Conservation (phyloP, 2,329 filamentous ascomycete species). For the Monascus ruber region DNA sequence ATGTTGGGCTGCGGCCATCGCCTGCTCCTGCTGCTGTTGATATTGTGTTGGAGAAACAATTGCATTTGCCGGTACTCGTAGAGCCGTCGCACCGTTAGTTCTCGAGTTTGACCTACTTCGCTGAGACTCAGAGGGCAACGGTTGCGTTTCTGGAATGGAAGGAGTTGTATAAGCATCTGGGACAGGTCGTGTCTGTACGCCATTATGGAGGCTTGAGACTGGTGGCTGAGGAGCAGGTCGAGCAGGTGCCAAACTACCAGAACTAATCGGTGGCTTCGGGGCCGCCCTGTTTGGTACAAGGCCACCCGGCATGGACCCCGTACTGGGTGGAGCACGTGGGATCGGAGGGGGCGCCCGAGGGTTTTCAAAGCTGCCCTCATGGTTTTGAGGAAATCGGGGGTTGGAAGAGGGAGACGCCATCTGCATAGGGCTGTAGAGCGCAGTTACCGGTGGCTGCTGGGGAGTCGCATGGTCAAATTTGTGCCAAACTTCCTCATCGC, state of each 20-base stretch:
- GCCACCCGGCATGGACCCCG: constrained; percentile 41
- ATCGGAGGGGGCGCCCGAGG: constrained; percentile 86
- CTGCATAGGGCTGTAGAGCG: constrained; percentile 43
- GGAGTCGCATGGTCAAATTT: constrained; percentile 86
- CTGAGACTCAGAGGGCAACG: constrained; percentile 56
- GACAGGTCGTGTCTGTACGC: constrained; percentile 39
- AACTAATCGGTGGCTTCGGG: constrained; percentile 62
- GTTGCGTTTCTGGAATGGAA: constrained; percentile 42
- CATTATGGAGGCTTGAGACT: constrained; percentile 27
- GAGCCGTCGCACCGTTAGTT: constrained; percentile 42
- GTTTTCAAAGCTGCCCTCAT: constrained; percentile 94
- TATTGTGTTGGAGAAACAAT: constrained; percentile 34
- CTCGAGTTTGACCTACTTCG: constrained; percentile 59
- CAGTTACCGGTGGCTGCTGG: constrained; percentile 29
- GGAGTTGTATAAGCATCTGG: constrained; percentile 44
- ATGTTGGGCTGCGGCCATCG: constrained; percentile 68
- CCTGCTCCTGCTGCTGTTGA: constrained; percentile 70
- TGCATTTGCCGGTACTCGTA: constrained; percentile 29
- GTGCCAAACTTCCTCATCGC: constrained; percentile 82
- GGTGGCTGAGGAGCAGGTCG: constrained; percentile 34
- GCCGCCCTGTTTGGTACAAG: constrained; percentile 74
- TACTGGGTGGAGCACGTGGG: constrained; percentile 42
- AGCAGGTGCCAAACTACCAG: constrained; percentile 24
- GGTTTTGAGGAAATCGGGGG: constrained; percentile 77
- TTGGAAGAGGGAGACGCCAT: constrained; percentile 68